A percentile compares a stretch with the other conserved stretches of the same genome.
These are phyloP conservation scores for Hypoxylon sp. DNA, from an alignment of 2,329 filamentous ascomycete species.

Conservation along the genomic window DNA sequence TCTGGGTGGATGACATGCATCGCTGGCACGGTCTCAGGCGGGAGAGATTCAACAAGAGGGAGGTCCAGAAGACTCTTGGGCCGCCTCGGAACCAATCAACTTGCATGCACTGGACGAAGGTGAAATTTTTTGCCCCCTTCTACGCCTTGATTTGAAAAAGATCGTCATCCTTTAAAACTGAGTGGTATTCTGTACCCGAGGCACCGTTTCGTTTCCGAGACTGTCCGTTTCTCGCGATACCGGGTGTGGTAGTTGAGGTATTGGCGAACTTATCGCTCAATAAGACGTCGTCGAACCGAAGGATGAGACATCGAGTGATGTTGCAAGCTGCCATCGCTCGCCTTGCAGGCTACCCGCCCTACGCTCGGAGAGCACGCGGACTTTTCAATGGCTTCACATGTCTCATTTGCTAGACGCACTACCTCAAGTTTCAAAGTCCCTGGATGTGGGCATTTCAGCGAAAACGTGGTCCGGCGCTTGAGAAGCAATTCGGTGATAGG, in stretches of 20 bases:
- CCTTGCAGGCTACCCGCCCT: conserved; percentile 2
- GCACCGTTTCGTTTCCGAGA: conserved; percentile 33
- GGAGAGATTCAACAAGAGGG: conserved; percentile 35
- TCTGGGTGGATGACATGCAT: conserved; percentile 41
- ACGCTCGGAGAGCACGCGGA: conserved; percentile 1
- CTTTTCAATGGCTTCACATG: conserved; percentile 2
- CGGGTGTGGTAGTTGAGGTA: conserved; percentile 32
- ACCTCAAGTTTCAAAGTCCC: background rate
- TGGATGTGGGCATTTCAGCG: conserved; percentile 2
- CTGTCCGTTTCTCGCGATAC: conserved; percentile 28
- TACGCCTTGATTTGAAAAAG: conserved; percentile 37
- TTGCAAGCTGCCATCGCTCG: conserved; percentile 12
- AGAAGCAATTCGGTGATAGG: conserved; percentile 32
- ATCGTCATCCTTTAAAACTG: conserved; percentile 29
- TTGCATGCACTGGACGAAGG: conserved; percentile 43
- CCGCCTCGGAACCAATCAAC: conserved; percentile 42
- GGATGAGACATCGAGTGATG: conserved; percentile 26
- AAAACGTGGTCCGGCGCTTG: conserved; percentile 5
- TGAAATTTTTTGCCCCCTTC: conserved; percentile 41
- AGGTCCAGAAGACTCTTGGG: conserved; percentile 41
- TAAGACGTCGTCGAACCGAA: conserved; percentile 28
- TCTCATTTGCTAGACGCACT: conserved; percentile 8
- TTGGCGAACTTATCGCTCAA: conserved; percentile 32
- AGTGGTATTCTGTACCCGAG: conserved; percentile 32
- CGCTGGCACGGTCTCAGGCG: conserved; percentile 29